These are phyloP conservation scores for Diplogelasinospora grovesii DNA, from an alignment of 495 filamentous ascomycete species.

Conservation along the genomic window DNA sequence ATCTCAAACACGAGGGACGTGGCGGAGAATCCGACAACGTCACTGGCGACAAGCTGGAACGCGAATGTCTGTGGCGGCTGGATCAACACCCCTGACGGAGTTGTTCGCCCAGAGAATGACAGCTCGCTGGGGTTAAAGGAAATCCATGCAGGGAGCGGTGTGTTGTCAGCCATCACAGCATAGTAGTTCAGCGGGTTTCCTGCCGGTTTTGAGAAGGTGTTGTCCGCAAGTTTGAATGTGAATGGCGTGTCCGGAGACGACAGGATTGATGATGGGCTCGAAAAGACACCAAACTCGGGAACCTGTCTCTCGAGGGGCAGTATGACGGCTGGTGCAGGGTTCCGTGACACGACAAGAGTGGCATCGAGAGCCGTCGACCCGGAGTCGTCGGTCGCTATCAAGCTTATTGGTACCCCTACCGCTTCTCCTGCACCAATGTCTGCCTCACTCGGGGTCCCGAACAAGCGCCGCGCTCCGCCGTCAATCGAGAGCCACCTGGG, in stretches of 20 bases:
- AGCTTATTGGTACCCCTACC: constrained; percentile 42
- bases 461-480: constrained; percentile 52
- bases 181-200: constrained; percentile 52
- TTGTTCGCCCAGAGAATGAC: constrained; percentile 68
- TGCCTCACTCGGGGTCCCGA: constrained; percentile 52
- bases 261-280: constrained; percentile 32
- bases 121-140: constrained; percentile 59
- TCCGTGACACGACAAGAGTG: constrained; percentile 57
- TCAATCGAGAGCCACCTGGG: constrained; percentile 68
- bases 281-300: constrained; percentile 34
- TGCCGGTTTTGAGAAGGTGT: constrained; percentile 31
- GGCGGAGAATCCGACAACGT: constrained; percentile 69
- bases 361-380: constrained; percentile 51
- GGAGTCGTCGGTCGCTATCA: constrained; percentile 55
- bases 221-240: constrained; percentile 28
- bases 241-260: constrained; percentile 30
- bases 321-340: constrained; percentile 28
- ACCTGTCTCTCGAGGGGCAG: constrained; percentile 33
- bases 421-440: constrained; percentile 48
- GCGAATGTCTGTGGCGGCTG: constrained; percentile 65
- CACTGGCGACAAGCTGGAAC: constrained; percentile 70
- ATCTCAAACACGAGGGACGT: constrained; percentile 61
- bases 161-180: constrained; percentile 66
- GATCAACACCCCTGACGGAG: constrained; percentile 52
- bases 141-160: constrained; percentile 84